Percentiles rank a stretch among this genome's conserved stretches.
These are phyloP conservation scores for Candida sp. DNA, from an alignment of 1,139 yeast genomes.

Conservation along the genomic window DNA sequence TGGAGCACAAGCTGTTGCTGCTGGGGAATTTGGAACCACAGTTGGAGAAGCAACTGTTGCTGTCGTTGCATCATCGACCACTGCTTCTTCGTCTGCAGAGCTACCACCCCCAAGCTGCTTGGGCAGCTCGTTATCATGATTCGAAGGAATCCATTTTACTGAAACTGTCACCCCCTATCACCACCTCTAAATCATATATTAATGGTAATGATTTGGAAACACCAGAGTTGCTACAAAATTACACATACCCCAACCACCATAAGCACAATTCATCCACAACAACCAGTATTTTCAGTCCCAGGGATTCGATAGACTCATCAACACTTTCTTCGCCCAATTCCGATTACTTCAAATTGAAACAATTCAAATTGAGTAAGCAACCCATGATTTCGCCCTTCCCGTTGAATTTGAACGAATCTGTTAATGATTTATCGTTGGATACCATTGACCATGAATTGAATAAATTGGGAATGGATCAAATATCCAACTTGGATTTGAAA, in stretches of 20 bases:
- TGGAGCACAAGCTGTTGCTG: background rate
- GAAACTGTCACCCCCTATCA: background rate
- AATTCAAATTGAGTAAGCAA: slow-evolving; percentile 1
- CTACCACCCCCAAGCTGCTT: background rate
- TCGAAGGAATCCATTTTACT: background rate
- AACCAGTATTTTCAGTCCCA: background rate
- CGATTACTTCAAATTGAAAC: slow-evolving; percentile 1
- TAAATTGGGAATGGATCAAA: background rate
- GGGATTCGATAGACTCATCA: background rate
- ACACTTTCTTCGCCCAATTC: background rate
- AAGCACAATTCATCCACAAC: background rate
- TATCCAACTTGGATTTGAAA: background rate
- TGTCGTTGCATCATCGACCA: background rate
- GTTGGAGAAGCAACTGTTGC: background rate
- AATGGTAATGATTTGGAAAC: background rate
- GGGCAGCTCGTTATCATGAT: background rate
- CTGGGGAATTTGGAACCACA: background rate
- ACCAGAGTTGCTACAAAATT: background rate
- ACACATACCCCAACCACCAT: background rate
- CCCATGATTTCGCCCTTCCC: slow-evolving; percentile 2
- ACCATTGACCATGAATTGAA: background rate
- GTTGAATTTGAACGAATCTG: background rate
- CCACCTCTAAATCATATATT: background rate
- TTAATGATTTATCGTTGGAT: background rate
- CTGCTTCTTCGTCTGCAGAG: no score